Conservation (phyloP, 1,284 basidiomycete genomes). For the Malassezia yamatoensis region DNA sequence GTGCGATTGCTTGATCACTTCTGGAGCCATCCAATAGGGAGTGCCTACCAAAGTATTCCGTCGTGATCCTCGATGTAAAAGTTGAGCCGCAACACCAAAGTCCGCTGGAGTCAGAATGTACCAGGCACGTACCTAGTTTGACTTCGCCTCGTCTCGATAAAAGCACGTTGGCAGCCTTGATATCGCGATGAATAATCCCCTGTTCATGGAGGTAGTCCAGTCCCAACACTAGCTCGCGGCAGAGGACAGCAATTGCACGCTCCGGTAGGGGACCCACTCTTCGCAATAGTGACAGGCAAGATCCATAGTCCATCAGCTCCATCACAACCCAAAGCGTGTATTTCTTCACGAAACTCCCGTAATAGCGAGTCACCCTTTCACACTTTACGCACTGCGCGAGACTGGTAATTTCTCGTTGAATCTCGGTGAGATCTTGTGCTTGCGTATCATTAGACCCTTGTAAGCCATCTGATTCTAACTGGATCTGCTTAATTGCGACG, state of each 20-base stretch:
- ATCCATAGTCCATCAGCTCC: conserved; percentile 98
- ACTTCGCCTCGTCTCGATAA: conserved; percentile 81
- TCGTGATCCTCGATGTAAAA: conserved; percentile 64
- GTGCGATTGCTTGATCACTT: conserved; percentile 90
- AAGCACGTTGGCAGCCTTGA: conserved; percentile 94
- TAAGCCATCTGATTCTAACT: conserved; percentile 38
- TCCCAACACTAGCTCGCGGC: conserved; percentile 82
- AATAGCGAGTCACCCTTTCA: conserved; percentile 89
- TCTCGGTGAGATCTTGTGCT: conserved; percentile 49
- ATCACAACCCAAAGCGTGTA: conserved; percentile 99
- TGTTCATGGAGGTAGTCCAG: conserved; percentile 88
- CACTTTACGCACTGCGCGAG: conserved; percentile 81
- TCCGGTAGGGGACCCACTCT: conserved; percentile 73
- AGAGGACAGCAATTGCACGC: conserved; percentile 83
- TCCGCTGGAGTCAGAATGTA: conserved; percentile 57
- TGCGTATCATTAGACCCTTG: background rate
- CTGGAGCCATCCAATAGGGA: conserved; percentile 96
- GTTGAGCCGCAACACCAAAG: conserved; percentile 87
- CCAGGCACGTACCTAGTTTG: conserved; percentile 58
- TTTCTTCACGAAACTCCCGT: conserved; percentile 87
- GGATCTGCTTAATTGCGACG: conserved; percentile 94
- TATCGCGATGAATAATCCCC: conserved; percentile 92
- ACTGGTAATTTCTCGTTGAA: conserved; percentile 93
- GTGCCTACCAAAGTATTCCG: conserved; percentile 84
- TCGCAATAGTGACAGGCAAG: conserved; percentile 87